Percentiles rank a stretch among this genome's conserved stretches.
Evolutionary conservation across 2,329 filamentous ascomycete species (phyloP).

Genomic region (Elsinoe batatas): DNA sequence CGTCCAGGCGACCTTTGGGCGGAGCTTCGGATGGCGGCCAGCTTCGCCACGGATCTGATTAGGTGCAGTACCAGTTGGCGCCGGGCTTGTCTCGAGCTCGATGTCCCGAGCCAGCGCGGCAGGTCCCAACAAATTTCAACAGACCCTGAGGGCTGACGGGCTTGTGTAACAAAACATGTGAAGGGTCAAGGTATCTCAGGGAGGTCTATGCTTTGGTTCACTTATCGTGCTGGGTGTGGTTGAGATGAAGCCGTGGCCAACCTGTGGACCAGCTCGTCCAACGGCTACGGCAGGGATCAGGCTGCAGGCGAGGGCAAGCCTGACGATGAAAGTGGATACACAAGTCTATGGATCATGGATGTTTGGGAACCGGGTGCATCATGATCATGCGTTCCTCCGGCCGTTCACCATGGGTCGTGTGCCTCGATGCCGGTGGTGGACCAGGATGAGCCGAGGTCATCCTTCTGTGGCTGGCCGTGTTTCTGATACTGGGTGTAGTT

Average conservation of each 20-base stretch:
- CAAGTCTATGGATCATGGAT: background rate
- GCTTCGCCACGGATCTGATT: background rate
- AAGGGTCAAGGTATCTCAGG: background rate
- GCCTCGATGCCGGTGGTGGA: background rate
- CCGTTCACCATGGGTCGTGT: constrained; percentile 1
- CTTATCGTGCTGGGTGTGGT: background rate
- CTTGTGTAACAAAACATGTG: constrained; percentile 1
- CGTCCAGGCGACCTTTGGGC: background rate
- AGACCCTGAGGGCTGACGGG: background rate
- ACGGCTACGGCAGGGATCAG: background rate
- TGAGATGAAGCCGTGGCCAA: background rate
- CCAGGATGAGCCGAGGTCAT: background rate
- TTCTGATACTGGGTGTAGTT: no score
- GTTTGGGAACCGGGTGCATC: background rate
- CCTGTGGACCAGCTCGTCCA: background rate
- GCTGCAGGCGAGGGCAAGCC: background rate
- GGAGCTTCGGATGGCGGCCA: background rate
- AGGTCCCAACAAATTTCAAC: constrained; percentile 8
- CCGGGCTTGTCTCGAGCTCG: background rate
- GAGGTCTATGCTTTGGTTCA: constrained; percentile 3
- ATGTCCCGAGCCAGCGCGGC: constrained; percentile 7
- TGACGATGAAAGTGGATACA: no score
- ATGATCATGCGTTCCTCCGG: constrained; percentile 3
- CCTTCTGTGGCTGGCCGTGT: background rate
- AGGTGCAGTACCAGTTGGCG: background rate